Percentiles rank a stretch among this genome's conserved stretches.
Conservation (phyloP, 805 yeast species). For the Cyberlindnera galapagoensis region DNA sequence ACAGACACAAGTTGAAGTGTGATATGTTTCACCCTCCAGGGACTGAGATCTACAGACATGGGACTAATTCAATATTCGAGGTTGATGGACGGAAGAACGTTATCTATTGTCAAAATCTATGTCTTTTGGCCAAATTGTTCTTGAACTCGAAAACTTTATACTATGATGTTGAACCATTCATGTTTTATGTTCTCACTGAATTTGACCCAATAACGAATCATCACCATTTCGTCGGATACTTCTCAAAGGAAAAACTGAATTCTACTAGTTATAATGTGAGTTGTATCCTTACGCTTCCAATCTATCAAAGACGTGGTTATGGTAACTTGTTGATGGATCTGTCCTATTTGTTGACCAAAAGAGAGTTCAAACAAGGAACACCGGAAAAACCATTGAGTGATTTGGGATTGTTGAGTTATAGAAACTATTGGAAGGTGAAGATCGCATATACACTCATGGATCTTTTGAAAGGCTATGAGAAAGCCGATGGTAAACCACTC, state of each 20-base stretch:
- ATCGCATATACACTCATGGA: conserved; percentile 38
- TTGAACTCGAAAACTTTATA: conserved; percentile 87
- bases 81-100: conserved; percentile 85
- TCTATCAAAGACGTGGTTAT: conserved; percentile 80
- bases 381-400: conserved; percentile 94
- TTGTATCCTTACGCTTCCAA: conserved; percentile 86
- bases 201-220: conserved; percentile 36
- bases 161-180: conserved; percentile 93
- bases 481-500: conserved; percentile 6
- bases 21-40: conserved; percentile 78
- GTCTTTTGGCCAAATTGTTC: conserved; percentile 83
- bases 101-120: conserved; percentile 80
- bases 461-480: conserved; percentile 2
- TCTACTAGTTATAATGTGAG: conserved; percentile 77
- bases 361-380: conserved; percentile 77
- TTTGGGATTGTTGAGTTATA: conserved; percentile 76
- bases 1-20: conserved; percentile 75
- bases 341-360: conserved; percentile 70
- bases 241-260: conserved; percentile 77
- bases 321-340: conserved; percentile 87
- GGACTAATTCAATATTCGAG: conserved; percentile 71
- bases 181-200: conserved; percentile 80
- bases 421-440: conserved; percentile 78
- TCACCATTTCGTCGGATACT: conserved; percentile 88
- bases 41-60: conserved; percentile 79